Evolutionary conservation across 78 protist species (phyloP).

Genomic region (Speleostelium caveatum): DNA sequence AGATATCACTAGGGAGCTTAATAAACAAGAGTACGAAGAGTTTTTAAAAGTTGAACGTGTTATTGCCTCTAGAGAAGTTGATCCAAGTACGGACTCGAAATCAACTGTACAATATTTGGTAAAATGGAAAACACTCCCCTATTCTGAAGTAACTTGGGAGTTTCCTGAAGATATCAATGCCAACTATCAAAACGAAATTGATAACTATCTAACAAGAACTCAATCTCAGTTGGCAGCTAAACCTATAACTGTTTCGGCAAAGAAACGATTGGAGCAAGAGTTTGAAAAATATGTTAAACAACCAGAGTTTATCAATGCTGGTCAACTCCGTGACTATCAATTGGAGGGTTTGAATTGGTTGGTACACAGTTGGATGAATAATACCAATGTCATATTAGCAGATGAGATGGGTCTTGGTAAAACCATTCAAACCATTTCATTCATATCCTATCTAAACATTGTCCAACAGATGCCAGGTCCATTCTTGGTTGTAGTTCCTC

Average conservation of each 20-base stretch:
- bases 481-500: slow-evolving; percentile 95
- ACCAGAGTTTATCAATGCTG: slow-evolving; percentile 52
- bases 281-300: slow-evolving; percentile 14
- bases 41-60: slow-evolving; percentile 75
- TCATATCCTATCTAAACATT: slow-evolving; percentile 54
- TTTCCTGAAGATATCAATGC: slow-evolving; percentile 63
- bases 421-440: slow-evolving; percentile 77
- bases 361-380: slow-evolving; percentile 25
- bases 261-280: slow-evolving; percentile 59
- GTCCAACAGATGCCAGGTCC: slow-evolving; percentile 91
- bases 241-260: slow-evolving; percentile 20
- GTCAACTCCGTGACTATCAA: slow-evolving; percentile 95
- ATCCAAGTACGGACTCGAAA: slow-evolving; percentile 11
- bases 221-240: slow-evolving; percentile 20
- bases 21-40: slow-evolving; percentile 64
- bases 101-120: slow-evolving; percentile 78
- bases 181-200: slow-evolving; percentile 17
- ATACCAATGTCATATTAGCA: slow-evolving; percentile 81
- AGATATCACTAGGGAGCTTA: slow-evolving; percentile 74
- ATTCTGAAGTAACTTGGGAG: slow-evolving; percentile 94
- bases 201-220: slow-evolving; percentile 1
- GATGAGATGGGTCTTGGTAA: slow-evolving; percentile 89
- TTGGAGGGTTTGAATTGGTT: slow-evolving; percentile 91
- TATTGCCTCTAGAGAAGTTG: slow-evolving; percentile 48
- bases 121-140: slow-evolving; percentile 90